These are phyloP conservation scores for Thelephora ganbajun DNA, from an alignment of 768 basidiomycete species.

Conservation along the genomic window DNA sequence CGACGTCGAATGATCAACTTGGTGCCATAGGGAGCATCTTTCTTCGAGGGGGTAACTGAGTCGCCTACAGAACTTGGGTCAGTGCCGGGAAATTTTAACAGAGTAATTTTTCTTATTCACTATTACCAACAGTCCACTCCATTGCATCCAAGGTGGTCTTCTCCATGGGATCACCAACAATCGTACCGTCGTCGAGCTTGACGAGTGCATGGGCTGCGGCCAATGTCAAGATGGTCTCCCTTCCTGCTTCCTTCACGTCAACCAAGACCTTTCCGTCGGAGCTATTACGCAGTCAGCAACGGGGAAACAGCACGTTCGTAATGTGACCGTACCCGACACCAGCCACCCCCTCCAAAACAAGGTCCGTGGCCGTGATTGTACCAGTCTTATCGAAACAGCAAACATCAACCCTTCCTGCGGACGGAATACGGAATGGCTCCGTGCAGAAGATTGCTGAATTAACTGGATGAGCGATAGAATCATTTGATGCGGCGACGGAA, in stretches of 20 bases:
- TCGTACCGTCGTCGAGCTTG: constrained; percentile 80
- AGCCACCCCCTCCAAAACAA: constrained; percentile 87
- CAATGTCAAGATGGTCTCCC: constrained; percentile 75
- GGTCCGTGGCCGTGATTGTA: constrained; percentile 91
- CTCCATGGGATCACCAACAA: constrained; percentile 99
- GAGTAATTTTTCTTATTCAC: constrained; percentile 19
- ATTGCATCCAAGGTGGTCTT: constrained; percentile 88
- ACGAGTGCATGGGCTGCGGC: constrained; percentile 95
- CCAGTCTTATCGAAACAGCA: constrained; percentile 99
- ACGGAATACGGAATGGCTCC: constrained; percentile 96
- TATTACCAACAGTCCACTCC: constrained; percentile 72
- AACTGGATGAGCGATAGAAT: background rate
- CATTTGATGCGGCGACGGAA: background rate
- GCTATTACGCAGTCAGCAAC: constrained; percentile 24
- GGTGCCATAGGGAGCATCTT: constrained; percentile 38
- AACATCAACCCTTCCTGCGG: constrained; percentile 89
- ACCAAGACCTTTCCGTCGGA: constrained; percentile 52
- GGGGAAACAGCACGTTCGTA: constrained; percentile 1
- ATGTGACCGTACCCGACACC: constrained; percentile 56
- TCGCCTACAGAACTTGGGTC: constrained; percentile 31
- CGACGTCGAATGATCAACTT: constrained; percentile 71
- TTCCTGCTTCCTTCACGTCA: constrained; percentile 59
- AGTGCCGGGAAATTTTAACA: background rate
- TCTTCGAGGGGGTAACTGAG: constrained; percentile 41
- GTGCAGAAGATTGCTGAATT: constrained; percentile 90